Base-by-base conservation (phyloP, 768 basidiomycete species). In the Termitomyces heimii region DNA sequence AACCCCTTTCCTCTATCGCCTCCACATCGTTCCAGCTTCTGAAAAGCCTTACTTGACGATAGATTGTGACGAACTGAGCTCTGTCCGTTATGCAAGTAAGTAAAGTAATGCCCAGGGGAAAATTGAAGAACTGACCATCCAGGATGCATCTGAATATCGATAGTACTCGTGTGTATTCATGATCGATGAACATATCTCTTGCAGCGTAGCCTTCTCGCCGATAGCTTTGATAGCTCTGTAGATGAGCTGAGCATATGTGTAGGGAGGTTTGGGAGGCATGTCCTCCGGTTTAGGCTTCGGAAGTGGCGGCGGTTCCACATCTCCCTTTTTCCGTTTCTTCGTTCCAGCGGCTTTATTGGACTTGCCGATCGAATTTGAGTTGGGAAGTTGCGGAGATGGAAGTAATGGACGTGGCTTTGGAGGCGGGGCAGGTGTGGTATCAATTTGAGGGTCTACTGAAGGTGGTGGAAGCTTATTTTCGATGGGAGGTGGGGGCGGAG, bases 11-110 rank as follows among this genome's bases (percentile, higher is more conserved):
- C 89, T 59, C 88, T 81, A 75, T 89, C 92, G 57, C 92, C 89
- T 6, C 85, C 83, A 60, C 85, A 88, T 31, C 92, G 80, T 58
- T 94, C 91, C 69, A 92, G 80, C 71, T 98, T 98, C 69, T 90
- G 78, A 73, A 99, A 99, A 0, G 92, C 93, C 48, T 87, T 84
- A 67, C 89, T 88, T 12, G 93, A 92, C 1, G 94, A 95, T n/a
- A 99, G 73, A 68, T 94, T 95, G 66, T 98, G 94, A 22, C 94
- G 88, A 46, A 98, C 88, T 31, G 96, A 96, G 64, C 90, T 94
- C 92, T 94, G 66, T 18, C 9, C 9, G 14, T 8, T 13, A 42
- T 22, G 8, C 2, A 31, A 40, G 53, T 8, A 53, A n/a, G n/a
- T n/a, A n/a, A n/a, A n/a, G 52, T 16, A 35, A 20, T 46, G 1